Evolutionary conservation across 495 filamentous ascomycete species (phyloP).

Genomic region (Apiosordaria backusii): DNA sequence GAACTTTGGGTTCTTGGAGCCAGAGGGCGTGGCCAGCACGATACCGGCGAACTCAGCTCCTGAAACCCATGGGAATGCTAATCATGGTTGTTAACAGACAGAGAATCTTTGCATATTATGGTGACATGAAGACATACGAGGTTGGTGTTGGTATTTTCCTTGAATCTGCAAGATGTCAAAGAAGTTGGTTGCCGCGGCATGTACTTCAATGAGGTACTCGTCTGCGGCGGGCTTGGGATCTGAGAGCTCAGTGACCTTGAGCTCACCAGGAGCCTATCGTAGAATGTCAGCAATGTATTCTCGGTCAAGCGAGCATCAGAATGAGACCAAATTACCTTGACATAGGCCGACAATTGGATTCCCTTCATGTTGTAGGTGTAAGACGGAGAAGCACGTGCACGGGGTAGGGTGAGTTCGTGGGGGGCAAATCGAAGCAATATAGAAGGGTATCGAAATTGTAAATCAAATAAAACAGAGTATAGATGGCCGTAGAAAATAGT

Average conservation of each 20-base stretch:
- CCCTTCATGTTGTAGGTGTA: slow-evolving; percentile 60
- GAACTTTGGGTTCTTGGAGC: slow-evolving; percentile 45
- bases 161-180: slow-evolving; percentile 91
- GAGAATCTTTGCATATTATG: not conserved
- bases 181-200: slow-evolving; percentile 89
- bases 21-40: slow-evolving; percentile 60
- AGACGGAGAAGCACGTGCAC: not conserved
- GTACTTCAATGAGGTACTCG: slow-evolving; percentile 85
- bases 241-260: slow-evolving; percentile 68
- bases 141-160: slow-evolving; percentile 67
- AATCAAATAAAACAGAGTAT: not conserved
- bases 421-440: not conserved
- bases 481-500: slow-evolving; percentile 3
- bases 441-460: not conserved
- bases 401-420: not conserved
- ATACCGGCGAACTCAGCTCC: slow-evolving; percentile 84
- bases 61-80: slow-evolving; percentile 76
- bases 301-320: not conserved
- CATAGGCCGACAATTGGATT: slow-evolving; percentile 78
- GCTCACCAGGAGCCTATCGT: slow-evolving; percentile 64
- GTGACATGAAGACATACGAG: slow-evolving; percentile 34
- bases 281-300: not conserved
- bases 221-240: slow-evolving; percentile 63
- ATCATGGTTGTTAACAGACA: slow-evolving; percentile 11
- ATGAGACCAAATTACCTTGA: slow-evolving; percentile 45